Evolutionary conservation across 768 basidiomycete genomes (phyloP).

Genomic region (Trametes coccinea): DNA sequence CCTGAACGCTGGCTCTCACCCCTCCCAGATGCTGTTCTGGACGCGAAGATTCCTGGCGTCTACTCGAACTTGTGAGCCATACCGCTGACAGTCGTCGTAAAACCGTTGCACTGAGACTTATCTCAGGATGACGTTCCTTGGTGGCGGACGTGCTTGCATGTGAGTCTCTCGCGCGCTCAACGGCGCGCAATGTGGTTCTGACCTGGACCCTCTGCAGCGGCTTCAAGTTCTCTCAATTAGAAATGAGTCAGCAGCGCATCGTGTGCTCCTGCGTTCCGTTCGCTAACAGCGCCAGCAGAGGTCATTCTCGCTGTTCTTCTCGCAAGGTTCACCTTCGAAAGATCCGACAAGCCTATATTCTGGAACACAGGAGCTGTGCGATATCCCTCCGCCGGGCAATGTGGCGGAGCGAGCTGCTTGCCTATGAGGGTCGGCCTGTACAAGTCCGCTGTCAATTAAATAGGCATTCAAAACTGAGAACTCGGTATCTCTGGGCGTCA

Average conservation of each 20-base stretch:
- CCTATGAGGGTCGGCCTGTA: too few species aligned
- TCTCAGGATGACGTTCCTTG: conserved; percentile 26
- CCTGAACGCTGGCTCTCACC: conserved; percentile 45
- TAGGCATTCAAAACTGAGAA: too few species aligned
- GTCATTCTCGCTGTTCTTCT: conserved; percentile 31
- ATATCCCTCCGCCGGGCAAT: conserved; percentile 19
- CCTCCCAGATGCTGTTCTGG: conserved; percentile 6
- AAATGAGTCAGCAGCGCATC: conserved; percentile 21
- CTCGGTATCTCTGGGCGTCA: too few species aligned
- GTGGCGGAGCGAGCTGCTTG: too few species aligned
- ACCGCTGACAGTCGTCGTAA: neutral
- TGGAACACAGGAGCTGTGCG: conserved; percentile 32
- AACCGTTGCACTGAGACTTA: neutral
- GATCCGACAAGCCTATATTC: conserved; percentile 24
- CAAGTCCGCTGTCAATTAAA: too few species aligned
- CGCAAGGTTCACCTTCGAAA: conserved; percentile 29
- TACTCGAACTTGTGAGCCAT: conserved; percentile 22
- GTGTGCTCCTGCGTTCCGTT: neutral
- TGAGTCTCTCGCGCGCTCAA: neutral
- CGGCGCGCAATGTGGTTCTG: neutral
- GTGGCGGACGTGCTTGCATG: conserved; percentile 27
- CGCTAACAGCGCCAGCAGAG: conserved; percentile 18
- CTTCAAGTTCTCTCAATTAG: conserved; percentile 27
- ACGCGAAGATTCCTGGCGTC: conserved; percentile 22
- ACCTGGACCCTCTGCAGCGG: conserved; percentile 6